A percentile compares a stretch with the other conserved stretches of the same genome.
Evolutionary conservation across 495 filamentous ascomycete species (phyloP).

Genomic region (Sordaria brevicollis): DNA sequence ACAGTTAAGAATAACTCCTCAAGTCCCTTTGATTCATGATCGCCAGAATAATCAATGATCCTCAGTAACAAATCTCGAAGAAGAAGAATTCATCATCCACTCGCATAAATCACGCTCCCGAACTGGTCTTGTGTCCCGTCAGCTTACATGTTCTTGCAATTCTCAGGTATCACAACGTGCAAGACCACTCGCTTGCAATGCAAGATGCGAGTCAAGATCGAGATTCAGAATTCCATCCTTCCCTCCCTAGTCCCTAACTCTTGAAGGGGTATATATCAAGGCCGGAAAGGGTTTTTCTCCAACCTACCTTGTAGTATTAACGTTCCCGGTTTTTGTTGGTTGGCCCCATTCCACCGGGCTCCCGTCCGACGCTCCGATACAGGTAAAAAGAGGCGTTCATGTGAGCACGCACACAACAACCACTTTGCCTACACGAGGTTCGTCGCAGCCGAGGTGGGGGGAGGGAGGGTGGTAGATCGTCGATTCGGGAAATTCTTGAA

Average conservation of each 20-base stretch:
- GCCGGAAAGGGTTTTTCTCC: no score
- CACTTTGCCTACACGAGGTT: not conserved
- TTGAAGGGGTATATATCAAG: not conserved
- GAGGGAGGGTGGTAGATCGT: not conserved
- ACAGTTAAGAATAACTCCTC: not conserved
- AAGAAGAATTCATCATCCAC: no score
- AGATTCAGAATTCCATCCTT: not conserved
- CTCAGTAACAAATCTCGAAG: no score
- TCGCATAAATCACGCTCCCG: not conserved
- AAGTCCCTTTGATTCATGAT: not conserved
- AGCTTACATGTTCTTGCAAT: not conserved
- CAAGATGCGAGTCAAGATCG: not conserved
- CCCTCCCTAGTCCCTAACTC: not conserved
- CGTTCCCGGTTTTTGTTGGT: not conserved
- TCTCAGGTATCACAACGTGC: not conserved
- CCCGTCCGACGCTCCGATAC: not conserved
- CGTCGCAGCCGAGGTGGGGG: not conserved
- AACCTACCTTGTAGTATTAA: no score
- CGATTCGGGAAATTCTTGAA: not conserved
- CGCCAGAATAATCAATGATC: no score
- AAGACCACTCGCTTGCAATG: not conserved
- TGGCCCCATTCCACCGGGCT: not conserved
- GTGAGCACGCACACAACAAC: not conserved
- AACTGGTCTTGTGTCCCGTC: not conserved
- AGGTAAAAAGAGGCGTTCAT: not conserved